These are phyloP conservation scores for Magnolia kwangsiensis DNA, from an alignment of 164 flowering plant species.

Conservation along the genomic window DNA sequence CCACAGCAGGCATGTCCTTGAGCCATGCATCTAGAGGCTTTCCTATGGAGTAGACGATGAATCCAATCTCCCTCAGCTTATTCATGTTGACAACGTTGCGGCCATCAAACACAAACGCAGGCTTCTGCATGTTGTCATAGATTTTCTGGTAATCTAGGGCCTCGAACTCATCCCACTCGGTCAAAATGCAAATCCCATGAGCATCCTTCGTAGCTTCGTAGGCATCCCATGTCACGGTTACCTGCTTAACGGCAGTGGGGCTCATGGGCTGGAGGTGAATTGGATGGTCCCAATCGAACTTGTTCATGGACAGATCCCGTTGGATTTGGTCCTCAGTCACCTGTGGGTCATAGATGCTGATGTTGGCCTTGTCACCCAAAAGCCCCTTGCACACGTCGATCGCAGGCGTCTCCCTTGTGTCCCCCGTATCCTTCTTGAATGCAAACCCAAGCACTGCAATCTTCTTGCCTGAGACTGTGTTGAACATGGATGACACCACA, in stretches of 20 bases:
- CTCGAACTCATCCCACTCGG: constrained; percentile 86
- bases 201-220: constrained; percentile 64
- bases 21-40: constrained; percentile 75
- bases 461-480: constrained; percentile 77
- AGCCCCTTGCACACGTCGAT: constrained; percentile 90
- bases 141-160: constrained; percentile 54
- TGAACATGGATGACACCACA: constrained; percentile 83
- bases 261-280: constrained; percentile 53
- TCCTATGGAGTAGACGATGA: constrained; percentile 69
- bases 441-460: constrained; percentile 81
- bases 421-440: constrained; percentile 89
- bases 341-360: constrained; percentile 74
- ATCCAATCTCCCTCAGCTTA: constrained; percentile 66
- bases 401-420: constrained; percentile 89
- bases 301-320: constrained; percentile 56
- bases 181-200: constrained; percentile 64
- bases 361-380: constrained; percentile 51
- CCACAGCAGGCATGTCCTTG: constrained; percentile 55
- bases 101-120: constrained; percentile 75
- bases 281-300: constrained; percentile 78
- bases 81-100: constrained; percentile 44
- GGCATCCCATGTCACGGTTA: constrained; percentile 51
- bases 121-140: constrained; percentile 64
- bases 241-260: constrained; percentile 49
- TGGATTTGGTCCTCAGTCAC: constrained; percentile 68